phyloP scores from a whole-genome alignment of 2,329 filamentous ascomycete genomes.

The Epichloe elymi region DNA sequence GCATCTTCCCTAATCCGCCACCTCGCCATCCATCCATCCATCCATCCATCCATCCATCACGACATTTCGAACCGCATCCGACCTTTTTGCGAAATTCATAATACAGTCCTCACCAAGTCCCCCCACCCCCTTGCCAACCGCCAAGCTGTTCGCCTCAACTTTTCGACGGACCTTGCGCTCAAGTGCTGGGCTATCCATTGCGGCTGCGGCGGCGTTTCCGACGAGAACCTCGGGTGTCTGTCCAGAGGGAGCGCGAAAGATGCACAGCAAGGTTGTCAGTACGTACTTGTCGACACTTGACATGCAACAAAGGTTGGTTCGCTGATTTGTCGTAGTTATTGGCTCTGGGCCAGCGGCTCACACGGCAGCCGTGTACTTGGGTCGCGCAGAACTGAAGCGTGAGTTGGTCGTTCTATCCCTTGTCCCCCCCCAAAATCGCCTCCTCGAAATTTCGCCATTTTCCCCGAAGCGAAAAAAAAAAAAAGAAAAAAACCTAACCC shows the following conservation, averaged over 20 bases:
- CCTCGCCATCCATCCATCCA: no score
- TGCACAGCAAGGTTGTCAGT: conserved; percentile 91
- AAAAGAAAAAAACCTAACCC: not conserved
- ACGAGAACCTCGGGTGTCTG: conserved; percentile 15
- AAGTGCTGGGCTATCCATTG: conserved; percentile 60
- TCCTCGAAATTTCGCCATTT: not conserved
- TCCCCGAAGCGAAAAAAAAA: not conserved
- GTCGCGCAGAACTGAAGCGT: conserved; percentile 85
- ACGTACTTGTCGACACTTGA: conserved; percentile 26
- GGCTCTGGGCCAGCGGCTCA: conserved; percentile 96
- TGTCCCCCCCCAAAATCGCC: not conserved
- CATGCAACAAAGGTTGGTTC: not conserved
- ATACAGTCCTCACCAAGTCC: no score
- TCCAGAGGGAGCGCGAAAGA: conserved; percentile 37
- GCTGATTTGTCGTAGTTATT: conserved; percentile 40
- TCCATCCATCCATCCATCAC: not conserved
- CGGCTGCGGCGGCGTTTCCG: conserved; percentile 51
- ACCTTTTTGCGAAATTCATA: not conserved
- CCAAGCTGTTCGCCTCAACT: conserved; percentile 85
- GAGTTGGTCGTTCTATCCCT: conserved; percentile 15
- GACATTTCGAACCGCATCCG: not conserved
- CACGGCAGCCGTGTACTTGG: conserved; percentile 92
- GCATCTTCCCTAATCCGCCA: no score
- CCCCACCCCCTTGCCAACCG: conserved; percentile 22
- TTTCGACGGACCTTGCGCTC: conserved; percentile 67